Evolutionary conservation across 2,329 filamentous ascomycete genomes (phyloP), one percentile per base, ranked within the genome.

Genomic region (Drechslera avenae): DNA sequence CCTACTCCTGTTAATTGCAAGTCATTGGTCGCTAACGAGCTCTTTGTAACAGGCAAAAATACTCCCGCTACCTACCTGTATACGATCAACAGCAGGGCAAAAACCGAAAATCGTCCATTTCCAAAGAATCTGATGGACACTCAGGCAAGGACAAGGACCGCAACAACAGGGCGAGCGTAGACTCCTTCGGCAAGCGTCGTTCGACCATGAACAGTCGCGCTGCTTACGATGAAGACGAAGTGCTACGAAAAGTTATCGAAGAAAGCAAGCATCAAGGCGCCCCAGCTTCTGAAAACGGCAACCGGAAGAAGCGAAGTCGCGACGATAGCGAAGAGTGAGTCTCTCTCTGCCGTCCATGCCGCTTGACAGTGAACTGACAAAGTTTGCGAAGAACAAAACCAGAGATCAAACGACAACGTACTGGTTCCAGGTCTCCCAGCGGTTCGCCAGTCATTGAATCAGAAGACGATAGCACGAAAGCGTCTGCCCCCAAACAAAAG

Each of bases 191-290:
- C 31, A 97, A 97, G 73, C 85, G 94, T 52, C 85, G 94, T 21
- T 96, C 91, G 16, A 99, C 94, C 5, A 97, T 97, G 91, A 96
- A 97, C 69, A 99, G 94, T 72, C 86, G 93, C 56, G 92, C 93
- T 34, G 93, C 91, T 17, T 97, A 97, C 64, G 92, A 97, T 59
- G 94, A 99, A 74, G 92, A 96, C 63, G 91, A 95, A 71, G 87
- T 92, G 66, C 75, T 99, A 32, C 85, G 91, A 46, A 85, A 89
- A 60, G 94, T 93, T 23, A 91, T 99, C 63, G 93, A 97, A 73
- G 92, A 95, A 55, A 99, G 94, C 78, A 97, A 92, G 75, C 87
- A 90, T 67, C 90, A 95, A 35, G 85, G 82, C 9, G 79, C 81
- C 10, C 78, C 80, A 28, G 69, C 72, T 10, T 85, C 87, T 30